Base-by-base conservation (phyloP, 2,329 filamentous ascomycete genomes). In the Boeremia exigua region DNA sequence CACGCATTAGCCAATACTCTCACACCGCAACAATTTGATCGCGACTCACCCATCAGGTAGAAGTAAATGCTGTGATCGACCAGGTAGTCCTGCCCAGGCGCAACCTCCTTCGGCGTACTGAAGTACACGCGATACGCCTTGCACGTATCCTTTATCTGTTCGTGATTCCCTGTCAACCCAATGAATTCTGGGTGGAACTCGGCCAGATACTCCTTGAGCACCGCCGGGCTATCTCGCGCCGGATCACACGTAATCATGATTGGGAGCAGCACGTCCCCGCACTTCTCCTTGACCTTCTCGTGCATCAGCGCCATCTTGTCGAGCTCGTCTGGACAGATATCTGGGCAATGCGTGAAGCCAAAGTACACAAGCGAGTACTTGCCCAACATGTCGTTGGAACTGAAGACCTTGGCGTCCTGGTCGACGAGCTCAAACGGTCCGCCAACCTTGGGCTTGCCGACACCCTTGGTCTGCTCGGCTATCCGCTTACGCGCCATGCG, bases 31-130 rank as follows among this genome's bases (percentile, higher is more conserved):
- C 9, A 6, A 10, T 12, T 19, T 51, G 17, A 11, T 14, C 9
- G 12, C 11, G 45, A 79, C 83, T 76, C 74, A 87, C 85, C 85
- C 95, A 99, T 99, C 65, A 99, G 80, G 77, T 99, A 99, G 71
- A 99, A 99, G 82, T 99, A 99, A 67, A 99, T 99, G 77, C 92
- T 97, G 80, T 99, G 95, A 76, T 99, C 95, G 11, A 99, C 95
- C 67, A 99, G 78, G 75, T 99, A 99, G 77, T 99, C 95, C 81
- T 97, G 90, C 1, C 94, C 95, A 1, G 92, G 89, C 81, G 93
- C 89, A 53, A 98, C 91, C 61, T 92, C 85, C 67, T 86, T 82
- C 30, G 95, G 95, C 43, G 95, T 99, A 72, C 90, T 95, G 71
- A 99, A 99, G 80, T 99, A 99, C 50, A 99, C 95, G 17, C 95